phyloP scores from a whole-genome alignment of 192 early-diverging fungal species.

The Helicostylum pulchrum region DNA sequence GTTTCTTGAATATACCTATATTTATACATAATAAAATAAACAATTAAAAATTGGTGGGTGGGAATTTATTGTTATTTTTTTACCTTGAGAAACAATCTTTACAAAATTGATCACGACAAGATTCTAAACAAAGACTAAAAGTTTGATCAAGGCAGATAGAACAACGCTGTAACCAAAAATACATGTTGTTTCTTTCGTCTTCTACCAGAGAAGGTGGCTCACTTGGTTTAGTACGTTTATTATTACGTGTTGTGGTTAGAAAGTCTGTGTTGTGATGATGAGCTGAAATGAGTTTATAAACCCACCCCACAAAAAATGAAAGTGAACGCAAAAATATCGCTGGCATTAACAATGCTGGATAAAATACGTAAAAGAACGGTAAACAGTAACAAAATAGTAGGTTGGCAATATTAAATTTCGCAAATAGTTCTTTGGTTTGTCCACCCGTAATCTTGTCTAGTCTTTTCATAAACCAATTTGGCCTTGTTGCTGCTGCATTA shows the following conservation, averaged over 20 bases:
- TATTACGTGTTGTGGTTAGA: not conserved
- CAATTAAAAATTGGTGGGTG: not conserved
- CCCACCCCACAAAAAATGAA: conserved; percentile 29
- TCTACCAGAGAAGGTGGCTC: not conserved
- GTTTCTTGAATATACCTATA: conserved; percentile 51
- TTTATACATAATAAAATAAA: not conserved
- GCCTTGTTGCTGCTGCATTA: not conserved
- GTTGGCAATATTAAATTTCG: conserved; percentile 38
- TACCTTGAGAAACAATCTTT: conserved; percentile 37
- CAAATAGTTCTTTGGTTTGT: conserved; percentile 12
- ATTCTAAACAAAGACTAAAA: conserved; percentile 30
- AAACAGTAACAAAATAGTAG: conserved; percentile 37
- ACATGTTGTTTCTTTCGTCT: conserved; percentile 30
- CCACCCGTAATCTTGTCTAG: not conserved
- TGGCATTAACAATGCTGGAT: conserved; percentile 34
- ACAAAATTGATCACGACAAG: conserved; percentile 38
- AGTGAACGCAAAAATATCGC: conserved; percentile 36
- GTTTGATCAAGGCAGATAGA: conserved; percentile 37
- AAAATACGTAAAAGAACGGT: conserved; percentile 41
- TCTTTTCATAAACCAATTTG: not conserved
- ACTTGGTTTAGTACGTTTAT: not conserved
- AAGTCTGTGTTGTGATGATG: conserved; percentile 10
- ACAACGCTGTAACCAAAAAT: conserved; percentile 37
- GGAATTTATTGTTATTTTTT: not conserved
- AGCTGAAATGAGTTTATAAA: conserved; percentile 7